Evolutionary conservation across 202 grass and related monocot species (phyloP), one percentile per base, ranked within the genome.

Genomic region (Hordeum pubiflorum): DNA sequence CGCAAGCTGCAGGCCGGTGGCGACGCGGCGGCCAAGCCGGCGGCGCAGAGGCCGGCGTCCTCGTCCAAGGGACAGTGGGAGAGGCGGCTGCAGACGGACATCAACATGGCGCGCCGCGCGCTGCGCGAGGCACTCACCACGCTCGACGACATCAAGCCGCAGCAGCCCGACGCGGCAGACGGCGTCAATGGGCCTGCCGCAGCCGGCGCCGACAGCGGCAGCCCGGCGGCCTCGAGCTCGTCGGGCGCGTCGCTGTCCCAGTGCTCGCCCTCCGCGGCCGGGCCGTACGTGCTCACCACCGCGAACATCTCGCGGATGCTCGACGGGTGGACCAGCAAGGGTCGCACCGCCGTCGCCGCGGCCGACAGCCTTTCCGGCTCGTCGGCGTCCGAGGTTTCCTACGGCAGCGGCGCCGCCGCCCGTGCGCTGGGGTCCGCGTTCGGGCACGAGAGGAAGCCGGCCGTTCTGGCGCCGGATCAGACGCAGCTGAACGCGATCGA

Each of bases 31-130:
- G 46, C 62, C 37, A 75, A 82, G 39, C 85, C 83, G 5, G 39
- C 80, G n/a, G 36, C 55, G 46, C 86, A 89, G 55, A 52, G 89
- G 66, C 79, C 81, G 10, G 55, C 44, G 17, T 84, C 83, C 17
- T 68, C 83, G 26, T 88, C 85, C 63, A 95, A 92, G 86, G 93
- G 93, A 3, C 93, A 90, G 81, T 95, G 93, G 90, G 93, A 92
- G 85, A 60, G 79, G 21, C 55, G 79, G 12, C 80, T 95, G 11
- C 93, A 95, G 86, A 90, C 87, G 27, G 93, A 95, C 80, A 96
- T 96, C 77, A 72, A 90, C 87, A 66, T 90, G 81, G 93, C 90
- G 0, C 85, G 86, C 66, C 87, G 84, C 71, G 90, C 90, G 41
- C 90, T 95, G 0, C 78, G 79, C 17, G 93, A 96, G 81, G 93